phyloP scores from a whole-genome alignment of 257 asterid species.

The Gentiana macrophylla region DNA sequence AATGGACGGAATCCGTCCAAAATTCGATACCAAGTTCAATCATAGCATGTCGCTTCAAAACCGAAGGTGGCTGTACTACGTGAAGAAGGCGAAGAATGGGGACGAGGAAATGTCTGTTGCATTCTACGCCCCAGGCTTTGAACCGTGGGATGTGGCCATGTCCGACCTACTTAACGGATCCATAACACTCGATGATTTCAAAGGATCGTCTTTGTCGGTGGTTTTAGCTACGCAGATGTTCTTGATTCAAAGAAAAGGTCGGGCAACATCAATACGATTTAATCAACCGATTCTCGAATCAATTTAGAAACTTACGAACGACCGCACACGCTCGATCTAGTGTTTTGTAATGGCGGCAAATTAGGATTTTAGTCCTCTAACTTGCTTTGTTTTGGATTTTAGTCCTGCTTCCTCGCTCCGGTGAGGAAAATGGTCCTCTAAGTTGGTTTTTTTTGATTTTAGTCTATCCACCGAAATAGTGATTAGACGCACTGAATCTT shows the following conservation, averaged over 20 bases:
- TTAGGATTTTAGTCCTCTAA: too few species aligned
- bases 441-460: too few species aligned
- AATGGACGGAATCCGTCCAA: too few species aligned
- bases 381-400: too few species aligned
- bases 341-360: too few species aligned
- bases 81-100: slow-evolving; percentile 96
- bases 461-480: too few species aligned
- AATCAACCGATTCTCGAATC: slow-evolving; percentile 53
- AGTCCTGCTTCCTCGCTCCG: too few species aligned
- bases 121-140: slow-evolving; percentile 82
- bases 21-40: too few species aligned
- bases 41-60: slow-evolving; percentile 22
- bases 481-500: too few species aligned
- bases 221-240: slow-evolving; percentile 92
- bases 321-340: slow-evolving; percentile 58
- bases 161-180: slow-evolving; percentile 81
- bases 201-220: slow-evolving; percentile 79
- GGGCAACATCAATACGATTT: slow-evolving; percentile 90
- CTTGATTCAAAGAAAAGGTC: slow-evolving; percentile 89
- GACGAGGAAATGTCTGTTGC: slow-evolving; percentile 97
- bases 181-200: slow-evolving; percentile 36
- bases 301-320: slow-evolving; percentile 73
- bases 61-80: slow-evolving; percentile 87
- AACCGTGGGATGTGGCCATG: slow-evolving; percentile 91
- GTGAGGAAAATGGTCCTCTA: too few species aligned